Base-by-base conservation (phyloP, 495 filamentous ascomycete species). In the Aspergillus steynii region DNA sequence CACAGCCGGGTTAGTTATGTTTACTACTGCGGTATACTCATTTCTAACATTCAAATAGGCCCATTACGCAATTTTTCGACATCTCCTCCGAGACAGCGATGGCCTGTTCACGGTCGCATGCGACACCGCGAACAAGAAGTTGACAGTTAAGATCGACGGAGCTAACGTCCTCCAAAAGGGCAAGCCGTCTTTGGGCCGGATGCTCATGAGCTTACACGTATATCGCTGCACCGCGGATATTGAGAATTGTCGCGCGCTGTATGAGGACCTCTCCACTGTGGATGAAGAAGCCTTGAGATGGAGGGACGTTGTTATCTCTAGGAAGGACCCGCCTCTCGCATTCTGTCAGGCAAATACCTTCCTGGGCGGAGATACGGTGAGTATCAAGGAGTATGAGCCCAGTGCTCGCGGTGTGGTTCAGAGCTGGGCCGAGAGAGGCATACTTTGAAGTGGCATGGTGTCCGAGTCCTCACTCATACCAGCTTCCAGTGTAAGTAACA, bases 271-370 rank as follows among this genome's bases (percentile, higher is more conserved):
- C 1, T 71, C 77, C 7, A 34, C 54, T 25, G 77, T 81, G 6
- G 68, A 80, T 37, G 74, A 65, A 9, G 66, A 76, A 49, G 71
- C 66, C 31, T 32, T 75, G 37, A 64, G 61, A 53, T 78, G 73
- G 74, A 67, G 79, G 51, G 56, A 72, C 26, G 71, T 74, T 25
- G 73, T 79, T 45, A 49, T 79, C 26, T 59, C 66, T 20, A 71
- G 72, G 32, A 65, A 67, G 56, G 46, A 63, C n/a, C 73, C 72
- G 6, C 71, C 65, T 3, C 55, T 67, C 64, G 62, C 71, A n/a
- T 80, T 76, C 58, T 72, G 74, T 20, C 79, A 82, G 42, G 72
- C 73, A 0, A 83, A 82, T 63, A 82, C 80, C 3, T 78, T 76
- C 55, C 48, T 78, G 0, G 63, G 70, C 4, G 73, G 57, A 0